Evolutionary conservation across 345 rosid species (phyloP).

Genomic region (Pistacia vera): DNA sequence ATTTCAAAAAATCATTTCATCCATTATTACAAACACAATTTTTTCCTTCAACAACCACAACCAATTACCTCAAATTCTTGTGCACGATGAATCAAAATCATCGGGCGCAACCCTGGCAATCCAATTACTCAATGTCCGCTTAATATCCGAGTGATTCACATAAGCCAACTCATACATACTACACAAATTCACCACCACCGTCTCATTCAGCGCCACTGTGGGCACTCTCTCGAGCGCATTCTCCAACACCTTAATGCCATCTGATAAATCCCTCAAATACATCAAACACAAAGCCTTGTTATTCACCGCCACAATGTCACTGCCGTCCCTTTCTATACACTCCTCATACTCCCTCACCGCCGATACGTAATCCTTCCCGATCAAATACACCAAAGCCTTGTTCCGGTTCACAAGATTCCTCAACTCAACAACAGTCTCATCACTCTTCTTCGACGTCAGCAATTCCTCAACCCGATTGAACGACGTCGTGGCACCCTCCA

Average conservation of each 20-base stretch:
- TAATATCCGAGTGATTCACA: constrained; percentile 82
- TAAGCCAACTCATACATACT: constrained; percentile 99
- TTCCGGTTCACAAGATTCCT: constrained; percentile 83
- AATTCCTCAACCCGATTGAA: constrained; percentile 60
- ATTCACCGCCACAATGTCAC: constrained; percentile 74
- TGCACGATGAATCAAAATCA: constrained; percentile 91
- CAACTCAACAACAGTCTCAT: constrained; percentile 32
- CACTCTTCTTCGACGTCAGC: constrained; percentile 37
- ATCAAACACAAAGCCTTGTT: constrained; percentile 92
- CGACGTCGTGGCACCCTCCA: constrained; percentile 69
- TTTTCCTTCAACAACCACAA: too few species aligned
- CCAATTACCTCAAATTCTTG: constrained; percentile 61
- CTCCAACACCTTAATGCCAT: constrained; percentile 90
- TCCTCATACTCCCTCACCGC: constrained; percentile 89
- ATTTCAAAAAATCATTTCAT: too few species aligned
- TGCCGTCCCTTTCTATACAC: constrained; percentile 84
- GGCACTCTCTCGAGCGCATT: constrained; percentile 87
- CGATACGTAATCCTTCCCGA: constrained; percentile 87
- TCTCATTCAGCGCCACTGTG: constrained; percentile 80
- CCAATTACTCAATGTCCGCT: constrained; percentile 86
- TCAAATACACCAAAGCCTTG: constrained; percentile 80
- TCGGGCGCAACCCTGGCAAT: constrained; percentile 88
- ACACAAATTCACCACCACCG: constrained; percentile 85
- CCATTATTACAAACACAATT: too few species aligned
- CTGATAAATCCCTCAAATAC: constrained; percentile 86